Percentiles rank a stretch among this genome's conserved stretches.
These are phyloP conservation scores for Calonectria ilicicola DNA, from an alignment of 2,329 filamentous ascomycete genomes.

Conservation along the genomic window DNA sequence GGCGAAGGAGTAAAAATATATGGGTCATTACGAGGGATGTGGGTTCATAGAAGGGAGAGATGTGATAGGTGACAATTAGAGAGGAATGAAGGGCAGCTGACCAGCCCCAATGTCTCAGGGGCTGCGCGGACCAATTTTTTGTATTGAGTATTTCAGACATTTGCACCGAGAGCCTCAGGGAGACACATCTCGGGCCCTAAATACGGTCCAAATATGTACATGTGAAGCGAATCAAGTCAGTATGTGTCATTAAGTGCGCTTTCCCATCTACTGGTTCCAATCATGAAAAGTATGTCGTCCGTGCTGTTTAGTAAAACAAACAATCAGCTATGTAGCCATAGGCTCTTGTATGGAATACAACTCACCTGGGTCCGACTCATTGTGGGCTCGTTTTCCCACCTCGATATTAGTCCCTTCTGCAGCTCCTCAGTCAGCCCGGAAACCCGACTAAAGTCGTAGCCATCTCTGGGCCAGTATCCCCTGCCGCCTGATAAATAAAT, in stretches of 20 bases:
- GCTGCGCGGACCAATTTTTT: neutral
- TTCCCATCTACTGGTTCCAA: neutral
- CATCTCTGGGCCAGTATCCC: neutral
- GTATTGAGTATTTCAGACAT: neutral
- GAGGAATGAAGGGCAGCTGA: conserved; percentile 35
- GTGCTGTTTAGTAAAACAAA: neutral
- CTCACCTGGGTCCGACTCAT: neutral
- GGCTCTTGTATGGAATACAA: neutral
- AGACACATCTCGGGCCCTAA: neutral
- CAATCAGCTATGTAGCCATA: neutral
- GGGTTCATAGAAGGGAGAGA: conserved; percentile 3
- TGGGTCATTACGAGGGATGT: conserved; percentile 20
- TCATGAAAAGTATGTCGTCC: neutral
- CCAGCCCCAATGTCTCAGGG: conserved; percentile 34
- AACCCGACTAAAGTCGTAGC: neutral
- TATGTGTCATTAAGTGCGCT: neutral
- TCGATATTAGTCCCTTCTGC: neutral
- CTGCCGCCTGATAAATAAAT: neutral
- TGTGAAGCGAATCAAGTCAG: neutral
- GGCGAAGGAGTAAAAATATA: neutral
- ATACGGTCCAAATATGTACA: neutral
- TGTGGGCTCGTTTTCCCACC: neutral
- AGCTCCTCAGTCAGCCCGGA: neutral
- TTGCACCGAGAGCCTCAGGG: neutral
- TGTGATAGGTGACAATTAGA: neutral